Conservation (phyloP, 108 stramenopile species). For the Skeletonema grethae region DNA sequence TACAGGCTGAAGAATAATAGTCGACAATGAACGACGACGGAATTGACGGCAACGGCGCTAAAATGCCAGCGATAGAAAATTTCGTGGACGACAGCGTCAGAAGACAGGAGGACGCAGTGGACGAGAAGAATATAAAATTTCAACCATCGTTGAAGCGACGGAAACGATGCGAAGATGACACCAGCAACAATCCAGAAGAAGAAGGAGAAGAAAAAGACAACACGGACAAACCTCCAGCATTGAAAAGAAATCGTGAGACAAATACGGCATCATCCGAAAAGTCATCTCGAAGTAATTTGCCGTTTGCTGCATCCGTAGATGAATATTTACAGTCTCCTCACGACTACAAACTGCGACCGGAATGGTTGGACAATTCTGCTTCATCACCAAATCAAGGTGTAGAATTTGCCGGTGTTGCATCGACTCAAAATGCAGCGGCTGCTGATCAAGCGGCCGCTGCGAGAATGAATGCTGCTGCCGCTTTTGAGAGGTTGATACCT, state of each 20-base stretch:
- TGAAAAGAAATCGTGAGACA: not conserved
- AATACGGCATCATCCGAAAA: not conserved
- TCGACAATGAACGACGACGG: not conserved
- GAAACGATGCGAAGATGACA: not conserved
- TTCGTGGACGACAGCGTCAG: not conserved
- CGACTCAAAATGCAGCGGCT: not conserved
- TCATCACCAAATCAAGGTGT: not conserved
- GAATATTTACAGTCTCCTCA: conserved; percentile 12
- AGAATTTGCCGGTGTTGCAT: not conserved
- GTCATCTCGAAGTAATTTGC: not conserved
- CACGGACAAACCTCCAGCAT: not conserved
- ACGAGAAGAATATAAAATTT: not conserved
- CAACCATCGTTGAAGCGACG: not conserved
- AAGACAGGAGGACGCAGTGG: not conserved
- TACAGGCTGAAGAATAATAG: not conserved
- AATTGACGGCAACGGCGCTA: not conserved
- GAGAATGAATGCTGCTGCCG: conserved; percentile 7
- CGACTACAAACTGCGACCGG: conserved; percentile 21
- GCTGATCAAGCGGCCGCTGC: not conserved
- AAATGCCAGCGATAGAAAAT: not conserved
- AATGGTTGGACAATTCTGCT: conserved; percentile 28
- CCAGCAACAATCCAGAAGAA: not conserved
- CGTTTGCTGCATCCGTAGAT: conserved; percentile 29
- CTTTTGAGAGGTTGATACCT: not conserved
- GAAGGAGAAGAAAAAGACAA: not conserved